phyloP scores from a whole-genome alignment of 2,329 filamentous ascomycete genomes.

The Incumbomyces delicatus region DNA sequence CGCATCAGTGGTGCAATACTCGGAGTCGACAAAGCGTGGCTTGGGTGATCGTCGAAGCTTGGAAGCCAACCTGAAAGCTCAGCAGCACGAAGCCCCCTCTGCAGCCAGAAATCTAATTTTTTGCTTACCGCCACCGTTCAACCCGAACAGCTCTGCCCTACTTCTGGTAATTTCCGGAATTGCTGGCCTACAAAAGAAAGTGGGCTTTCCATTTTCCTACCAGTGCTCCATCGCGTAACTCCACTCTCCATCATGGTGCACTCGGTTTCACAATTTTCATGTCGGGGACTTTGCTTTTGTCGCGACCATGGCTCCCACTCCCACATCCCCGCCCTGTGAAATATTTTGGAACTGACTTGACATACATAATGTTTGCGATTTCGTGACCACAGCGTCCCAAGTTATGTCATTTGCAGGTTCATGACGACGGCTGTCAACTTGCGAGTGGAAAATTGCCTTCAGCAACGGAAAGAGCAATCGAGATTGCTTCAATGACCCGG shows the following conservation, averaged over 20 bases:
- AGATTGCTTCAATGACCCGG: too few species aligned
- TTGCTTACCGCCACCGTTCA: too few species aligned
- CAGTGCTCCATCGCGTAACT: neutral
- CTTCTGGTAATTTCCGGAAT: too few species aligned
- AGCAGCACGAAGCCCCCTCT: too few species aligned
- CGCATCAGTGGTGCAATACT: too few species aligned
- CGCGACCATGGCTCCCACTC: neutral
- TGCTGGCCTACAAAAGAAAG: too few species aligned
- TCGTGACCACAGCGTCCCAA: neutral
- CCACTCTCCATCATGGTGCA: neutral
- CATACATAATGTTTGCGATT: constrained; percentile 2
- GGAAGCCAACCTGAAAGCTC: too few species aligned
- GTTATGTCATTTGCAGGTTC: neutral
- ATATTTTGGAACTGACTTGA: neutral
- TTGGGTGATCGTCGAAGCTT: too few species aligned
- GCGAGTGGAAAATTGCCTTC: neutral
- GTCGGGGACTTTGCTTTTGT: neutral
- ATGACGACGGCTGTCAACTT: neutral
- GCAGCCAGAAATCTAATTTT: too few species aligned
- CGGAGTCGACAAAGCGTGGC: too few species aligned
- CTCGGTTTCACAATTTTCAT: neutral
- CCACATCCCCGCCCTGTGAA: neutral
- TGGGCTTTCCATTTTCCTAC: too few species aligned
- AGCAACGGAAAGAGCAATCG: neutral
- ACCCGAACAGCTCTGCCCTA: too few species aligned